phyloP scores from a whole-genome alignment of 2,329 filamentous ascomycete species.

The Blumeria graminis region DNA sequence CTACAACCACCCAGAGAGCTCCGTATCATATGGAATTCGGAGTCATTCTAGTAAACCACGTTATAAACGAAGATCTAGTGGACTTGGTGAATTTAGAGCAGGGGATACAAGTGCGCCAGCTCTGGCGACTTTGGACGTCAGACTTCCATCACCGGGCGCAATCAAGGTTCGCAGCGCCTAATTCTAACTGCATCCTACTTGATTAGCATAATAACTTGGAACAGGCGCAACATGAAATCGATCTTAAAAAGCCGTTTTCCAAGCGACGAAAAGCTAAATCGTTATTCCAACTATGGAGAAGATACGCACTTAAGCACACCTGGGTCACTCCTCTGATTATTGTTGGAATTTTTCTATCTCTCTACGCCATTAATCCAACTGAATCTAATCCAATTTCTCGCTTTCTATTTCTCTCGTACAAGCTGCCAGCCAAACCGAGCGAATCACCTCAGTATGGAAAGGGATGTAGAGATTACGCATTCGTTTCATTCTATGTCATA shows the following conservation, averaged over 20 bases:
- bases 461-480: slow-evolving; percentile 63
- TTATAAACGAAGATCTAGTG: slow-evolving; percentile 21
- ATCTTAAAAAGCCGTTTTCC: slow-evolving; percentile 14
- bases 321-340: slow-evolving; percentile 44
- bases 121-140: slow-evolving; percentile 21
- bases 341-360: slow-evolving; percentile 33
- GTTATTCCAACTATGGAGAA: slow-evolving; percentile 23
- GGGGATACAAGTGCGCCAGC: slow-evolving; percentile 25
- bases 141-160: slow-evolving; percentile 8
- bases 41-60: slow-evolving; percentile 9
- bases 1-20: slow-evolving; percentile 8
- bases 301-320: slow-evolving; percentile 28
- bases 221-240: slow-evolving; percentile 12
- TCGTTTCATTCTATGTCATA: slow-evolving; percentile 72
- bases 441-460: slow-evolving; percentile 55
- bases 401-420: slow-evolving; percentile 81
- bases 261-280: slow-evolving; percentile 15
- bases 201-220: too few relatives aligned
- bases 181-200: neutral
- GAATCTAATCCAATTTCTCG: slow-evolving; percentile 54
- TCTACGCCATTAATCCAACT: slow-evolving; percentile 54
- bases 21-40: slow-evolving; percentile 7
- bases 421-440: slow-evolving; percentile 25
- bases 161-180: slow-evolving; percentile 5
- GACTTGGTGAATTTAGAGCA: slow-evolving; percentile 24